Percentiles rank a stretch among this genome's conserved stretches.
Conservation (phyloP, 306 rosid species). For the Argentina anserina region DNA sequence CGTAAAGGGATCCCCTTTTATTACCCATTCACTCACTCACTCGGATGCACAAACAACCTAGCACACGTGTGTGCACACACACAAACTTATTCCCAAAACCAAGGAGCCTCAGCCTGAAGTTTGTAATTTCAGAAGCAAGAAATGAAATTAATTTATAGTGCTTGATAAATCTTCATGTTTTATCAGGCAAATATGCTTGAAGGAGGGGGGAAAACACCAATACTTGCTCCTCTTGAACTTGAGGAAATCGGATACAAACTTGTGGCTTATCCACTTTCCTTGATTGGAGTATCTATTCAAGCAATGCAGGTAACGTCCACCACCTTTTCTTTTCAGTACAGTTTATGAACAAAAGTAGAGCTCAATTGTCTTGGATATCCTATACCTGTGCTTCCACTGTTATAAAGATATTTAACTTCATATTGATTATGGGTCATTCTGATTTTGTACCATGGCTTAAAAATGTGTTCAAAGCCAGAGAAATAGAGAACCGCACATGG, state of each 20-base stretch:
- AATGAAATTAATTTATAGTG: slow-evolving; percentile 6
- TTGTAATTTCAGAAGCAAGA: slow-evolving; percentile 2
- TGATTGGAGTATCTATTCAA: slow-evolving; percentile 78
- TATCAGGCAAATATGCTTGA: slow-evolving; percentile 93
- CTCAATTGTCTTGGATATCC: neutral
- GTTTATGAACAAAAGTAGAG: neutral
- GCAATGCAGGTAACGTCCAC: slow-evolving; percentile 80
- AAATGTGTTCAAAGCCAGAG: neutral
- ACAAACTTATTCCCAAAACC: neutral
- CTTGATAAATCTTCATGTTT: slow-evolving; percentile 17
- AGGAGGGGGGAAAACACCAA: slow-evolving; percentile 96
- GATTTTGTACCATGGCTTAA: neutral
- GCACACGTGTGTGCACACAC: neutral
- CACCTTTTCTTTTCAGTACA: slow-evolving; percentile 7
- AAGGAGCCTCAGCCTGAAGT: neutral
- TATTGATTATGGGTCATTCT: slow-evolving; percentile 1
- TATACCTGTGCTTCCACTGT: neutral
- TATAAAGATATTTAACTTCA: neutral
- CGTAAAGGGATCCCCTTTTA: no score
- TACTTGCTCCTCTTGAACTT: slow-evolving; percentile 69
- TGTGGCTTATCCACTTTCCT: slow-evolving; percentile 84
- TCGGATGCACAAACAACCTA: no score
- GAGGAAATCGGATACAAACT: slow-evolving; percentile 77
- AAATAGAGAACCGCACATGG: neutral
- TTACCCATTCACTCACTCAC: neutral